These are phyloP conservation scores for Amaranthus palmeri DNA, from an alignment of 148 eudicot genomes.

Conservation along the genomic window DNA sequence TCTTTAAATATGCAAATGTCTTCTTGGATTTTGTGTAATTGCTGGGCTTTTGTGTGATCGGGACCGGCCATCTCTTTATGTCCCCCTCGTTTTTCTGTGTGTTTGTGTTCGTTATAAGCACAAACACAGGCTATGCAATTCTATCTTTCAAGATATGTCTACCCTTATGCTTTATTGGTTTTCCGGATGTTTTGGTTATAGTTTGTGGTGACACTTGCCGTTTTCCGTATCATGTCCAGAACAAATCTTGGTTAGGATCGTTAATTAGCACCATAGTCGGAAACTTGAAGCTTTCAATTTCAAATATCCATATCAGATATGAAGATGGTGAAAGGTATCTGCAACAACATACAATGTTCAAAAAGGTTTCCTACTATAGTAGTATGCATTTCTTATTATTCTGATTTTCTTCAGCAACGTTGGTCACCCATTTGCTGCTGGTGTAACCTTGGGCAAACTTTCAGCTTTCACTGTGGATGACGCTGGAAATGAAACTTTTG, in stretches of 20 bases:
- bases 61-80: not conserved
- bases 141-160: not conserved
- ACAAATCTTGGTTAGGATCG: conserved; percentile 94
- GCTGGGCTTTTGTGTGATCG: not conserved
- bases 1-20: too few species aligned
- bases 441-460: conserved; percentile 79
- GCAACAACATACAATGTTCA: conserved; percentile 4
- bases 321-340: conserved; percentile 93
- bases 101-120: not conserved
- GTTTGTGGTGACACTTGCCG: conserved; percentile 5
- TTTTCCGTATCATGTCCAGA: conserved; percentile 39
- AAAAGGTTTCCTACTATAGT: conserved; percentile 9
- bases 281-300: conserved; percentile 92
- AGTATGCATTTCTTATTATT: conserved; percentile 17
- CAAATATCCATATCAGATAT: conserved; percentile 95
- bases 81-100: too few species aligned
- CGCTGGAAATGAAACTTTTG: conserved; percentile 79
- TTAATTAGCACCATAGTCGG: conserved; percentile 88
- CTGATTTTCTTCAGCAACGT: conserved; percentile 55
- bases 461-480: conserved; percentile 93
- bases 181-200: not conserved
- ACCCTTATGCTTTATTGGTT: not conserved
- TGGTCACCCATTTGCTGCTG: conserved; percentile 95
- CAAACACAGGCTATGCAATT: not conserved
- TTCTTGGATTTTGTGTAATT: too few species aligned